Evolutionary conservation across 2,329 filamentous ascomycete species (phyloP).

Genomic region (Mycocentrospora acerina): DNA sequence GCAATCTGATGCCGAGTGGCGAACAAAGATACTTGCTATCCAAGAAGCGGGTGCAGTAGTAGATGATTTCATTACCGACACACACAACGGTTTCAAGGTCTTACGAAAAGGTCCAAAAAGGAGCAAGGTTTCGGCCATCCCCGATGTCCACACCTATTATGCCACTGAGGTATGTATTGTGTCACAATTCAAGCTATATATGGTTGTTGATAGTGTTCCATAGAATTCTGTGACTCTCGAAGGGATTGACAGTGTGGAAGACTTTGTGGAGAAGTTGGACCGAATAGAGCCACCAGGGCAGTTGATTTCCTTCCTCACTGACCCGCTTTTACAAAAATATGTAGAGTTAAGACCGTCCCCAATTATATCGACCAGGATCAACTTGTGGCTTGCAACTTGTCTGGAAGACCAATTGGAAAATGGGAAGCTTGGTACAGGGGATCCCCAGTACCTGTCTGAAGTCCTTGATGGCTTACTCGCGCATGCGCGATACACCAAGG

Average conservation of each 20-base stretch:
- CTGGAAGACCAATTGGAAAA: slow-evolving; percentile 39
- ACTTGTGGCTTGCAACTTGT: slow-evolving; percentile 42
- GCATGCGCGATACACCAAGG: slow-evolving; percentile 41
- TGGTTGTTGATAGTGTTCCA: slow-evolving; percentile 10
- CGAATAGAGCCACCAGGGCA: slow-evolving; percentile 81
- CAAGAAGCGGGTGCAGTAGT: slow-evolving; percentile 57
- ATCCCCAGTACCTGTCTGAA: slow-evolving; percentile 27
- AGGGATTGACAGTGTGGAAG: slow-evolving; percentile 71
- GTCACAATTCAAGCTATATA: background rate
- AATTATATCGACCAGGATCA: slow-evolving; percentile 29
- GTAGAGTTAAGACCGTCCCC: slow-evolving; percentile 56
- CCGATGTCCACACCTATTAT: slow-evolving; percentile 72
- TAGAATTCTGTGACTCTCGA: slow-evolving; percentile 60
- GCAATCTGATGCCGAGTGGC: slow-evolving; percentile 78
- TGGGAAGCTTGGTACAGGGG: slow-evolving; percentile 13
- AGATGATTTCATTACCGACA: slow-evolving; percentile 39
- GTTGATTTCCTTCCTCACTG: slow-evolving; percentile 72
- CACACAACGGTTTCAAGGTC: slow-evolving; percentile 64
- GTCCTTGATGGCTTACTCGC: slow-evolving; percentile 35
- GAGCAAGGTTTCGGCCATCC: slow-evolving; percentile 55
- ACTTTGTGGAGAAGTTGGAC: slow-evolving; percentile 72
- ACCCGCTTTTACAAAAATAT: slow-evolving; percentile 76
- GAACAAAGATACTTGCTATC: slow-evolving; percentile 65
- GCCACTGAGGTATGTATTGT: slow-evolving; percentile 59
- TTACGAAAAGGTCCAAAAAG: slow-evolving; percentile 55